A percentile compares a stretch with the other conserved stretches of the same genome.
phyloP scores from a whole-genome alignment of 306 rosid genomes.

The Vigna hirtella region DNA sequence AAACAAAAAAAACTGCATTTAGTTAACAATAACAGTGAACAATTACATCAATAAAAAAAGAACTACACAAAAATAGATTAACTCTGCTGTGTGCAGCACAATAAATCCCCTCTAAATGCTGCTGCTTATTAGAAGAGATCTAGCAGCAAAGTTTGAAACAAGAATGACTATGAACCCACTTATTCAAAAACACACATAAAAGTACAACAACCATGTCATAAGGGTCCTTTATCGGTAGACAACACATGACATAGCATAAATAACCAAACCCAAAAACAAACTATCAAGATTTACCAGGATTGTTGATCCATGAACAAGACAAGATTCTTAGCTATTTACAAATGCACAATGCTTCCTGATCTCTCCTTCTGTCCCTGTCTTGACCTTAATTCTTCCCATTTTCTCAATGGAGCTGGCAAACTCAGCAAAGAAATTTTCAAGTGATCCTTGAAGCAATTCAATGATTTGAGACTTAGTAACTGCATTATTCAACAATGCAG shows the following conservation, averaged over 20 bases:
- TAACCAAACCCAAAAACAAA: constrained; percentile 26
- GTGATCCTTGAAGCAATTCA: constrained; percentile 62
- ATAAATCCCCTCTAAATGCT: not conserved
- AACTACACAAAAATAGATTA: not conserved
- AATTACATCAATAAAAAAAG: not conserved
- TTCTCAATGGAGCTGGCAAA: constrained; percentile 77
- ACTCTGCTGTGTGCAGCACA: constrained; percentile 12
- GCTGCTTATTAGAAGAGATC: constrained; percentile 45
- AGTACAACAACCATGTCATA: constrained; percentile 15
- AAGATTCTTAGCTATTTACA: constrained; percentile 58
- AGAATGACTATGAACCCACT: constrained; percentile 32
- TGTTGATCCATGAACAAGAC: not conserved
- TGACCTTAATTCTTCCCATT: constrained; percentile 71
- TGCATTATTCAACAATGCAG: constrained; percentile 67
- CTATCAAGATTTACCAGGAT: not conserved
- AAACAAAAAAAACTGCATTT: constrained; percentile 5
- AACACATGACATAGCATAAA: constrained; percentile 35
- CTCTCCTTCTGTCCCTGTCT: constrained; percentile 82
- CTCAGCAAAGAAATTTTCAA: constrained; percentile 59
- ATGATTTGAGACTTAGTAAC: constrained; percentile 55
- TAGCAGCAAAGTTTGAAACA: constrained; percentile 31
- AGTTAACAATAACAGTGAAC: not conserved
- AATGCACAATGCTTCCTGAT: constrained; percentile 81
- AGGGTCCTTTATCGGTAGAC: not conserved
- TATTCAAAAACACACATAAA: constrained; percentile 36